Base-by-base conservation (phyloP, 495 filamentous ascomycete genomes). In the Trichoderma gamsii region DNA sequence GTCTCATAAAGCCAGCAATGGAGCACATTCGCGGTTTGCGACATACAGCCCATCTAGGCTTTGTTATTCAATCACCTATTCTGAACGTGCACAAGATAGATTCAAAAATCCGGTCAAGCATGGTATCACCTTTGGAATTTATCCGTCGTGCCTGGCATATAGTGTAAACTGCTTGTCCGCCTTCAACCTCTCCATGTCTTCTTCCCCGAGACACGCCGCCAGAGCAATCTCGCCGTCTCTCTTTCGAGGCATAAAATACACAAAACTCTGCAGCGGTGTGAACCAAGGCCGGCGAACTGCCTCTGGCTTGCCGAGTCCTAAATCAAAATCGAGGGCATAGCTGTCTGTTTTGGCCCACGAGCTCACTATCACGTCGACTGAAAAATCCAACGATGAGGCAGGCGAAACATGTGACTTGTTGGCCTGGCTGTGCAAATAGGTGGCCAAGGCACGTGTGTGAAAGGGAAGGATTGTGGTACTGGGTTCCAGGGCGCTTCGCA, bases 331-430 rank as follows among this genome's bases (percentile, higher is more conserved):
- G 12, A 82, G 72, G 0, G 73, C 71, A 69, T 82, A 83, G 70
- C 72, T 80, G 27, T 78, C 70, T 21, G 81, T 64, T 56, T 82
- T 81, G 1, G 81, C 76, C 86, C 84, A 88, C 12, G 84, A 87
- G 70, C 81, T 85, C 5, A 87, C 56, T 76, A 82, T 79, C 11
- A 86, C 69, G 66, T 85, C 84, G 23, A 64, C 67, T 0, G 75
- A 73, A 35, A 69, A 69, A 32, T 78, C 74, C 44, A 80, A 63
- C 9, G 70, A 68, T 15, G 73, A 75, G 3, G 76, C 73, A 63
- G 79, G 63, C 5, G 68, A 73, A 13, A 78, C 51, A 6, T 61
- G 67, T 7, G 51, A 72, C 59, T 78, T 81, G 51, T 83, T 76
- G 18, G 70, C 44, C 1, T 72, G 66, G n/a, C 71, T 69, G 38